phyloP scores from a whole-genome alignment of 306 rosid genomes.

The Senna siamea region DNA sequence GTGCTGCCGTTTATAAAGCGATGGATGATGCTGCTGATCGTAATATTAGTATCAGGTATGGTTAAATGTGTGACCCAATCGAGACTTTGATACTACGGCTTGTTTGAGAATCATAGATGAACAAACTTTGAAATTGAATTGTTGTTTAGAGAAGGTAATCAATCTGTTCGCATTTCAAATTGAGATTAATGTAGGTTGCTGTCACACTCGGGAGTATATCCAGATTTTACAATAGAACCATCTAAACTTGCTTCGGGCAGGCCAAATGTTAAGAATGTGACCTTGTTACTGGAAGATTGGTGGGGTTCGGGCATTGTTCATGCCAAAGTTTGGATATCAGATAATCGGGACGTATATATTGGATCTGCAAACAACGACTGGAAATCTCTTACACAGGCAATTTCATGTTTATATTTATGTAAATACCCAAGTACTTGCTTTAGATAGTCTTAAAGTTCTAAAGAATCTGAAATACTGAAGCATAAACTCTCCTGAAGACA shows the following conservation, averaged over 20 bases:
- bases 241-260: slow-evolving; percentile 81
- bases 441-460: neutral
- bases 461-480: slow-evolving; percentile 10
- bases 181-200: slow-evolving; percentile 59
- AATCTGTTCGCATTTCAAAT: slow-evolving; percentile 15
- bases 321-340: slow-evolving; percentile 94
- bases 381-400: slow-evolving; percentile 94
- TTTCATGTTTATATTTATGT: slow-evolving; percentile 27
- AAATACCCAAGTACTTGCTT: neutral
- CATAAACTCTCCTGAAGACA: slow-evolving; percentile 11
- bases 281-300: slow-evolving; percentile 69
- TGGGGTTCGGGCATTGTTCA: slow-evolving; percentile 95
- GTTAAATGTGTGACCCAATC: slow-evolving; percentile 3
- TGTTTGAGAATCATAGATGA: slow-evolving; percentile 19
- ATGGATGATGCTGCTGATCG: slow-evolving; percentile 78
- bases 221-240: slow-evolving; percentile 67
- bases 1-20: slow-evolving; percentile 67
- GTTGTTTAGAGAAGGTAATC: slow-evolving; percentile 11
- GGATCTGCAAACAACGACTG: slow-evolving; percentile 98
- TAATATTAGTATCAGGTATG: slow-evolving; percentile 66
- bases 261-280: slow-evolving; percentile 85
- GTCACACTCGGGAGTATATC: slow-evolving; percentile 91
- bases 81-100: neutral
- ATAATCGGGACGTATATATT: slow-evolving; percentile 69
- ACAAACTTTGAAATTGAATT: slow-evolving; percentile 18